Percentiles rank a stretch among this genome's conserved stretches.
phyloP scores from a whole-genome alignment of 306 rosid species.

The Prunus salicina region DNA sequence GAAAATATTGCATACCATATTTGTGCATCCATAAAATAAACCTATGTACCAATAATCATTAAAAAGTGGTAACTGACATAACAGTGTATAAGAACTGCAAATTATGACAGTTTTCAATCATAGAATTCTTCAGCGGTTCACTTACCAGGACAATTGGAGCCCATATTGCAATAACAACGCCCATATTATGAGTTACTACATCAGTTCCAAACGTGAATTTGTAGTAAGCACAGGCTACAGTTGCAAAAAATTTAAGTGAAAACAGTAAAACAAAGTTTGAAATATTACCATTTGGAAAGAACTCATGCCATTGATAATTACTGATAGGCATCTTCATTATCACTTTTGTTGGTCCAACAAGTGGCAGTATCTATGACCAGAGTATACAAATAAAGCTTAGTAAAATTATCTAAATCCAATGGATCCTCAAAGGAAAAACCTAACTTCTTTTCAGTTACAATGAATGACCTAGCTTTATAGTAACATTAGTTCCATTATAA shows the following conservation, averaged over 20 bases:
- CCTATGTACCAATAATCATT: conserved; percentile 51
- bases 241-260: conserved; percentile 14
- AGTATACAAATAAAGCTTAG: conserved; percentile 20
- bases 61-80: conserved; percentile 8
- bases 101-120: conserved; percentile 10
- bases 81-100: conserved; percentile 19
- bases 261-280: conserved; percentile 11
- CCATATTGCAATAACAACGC: conserved; percentile 78
- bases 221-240: conserved; percentile 19
- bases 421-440: not conserved
- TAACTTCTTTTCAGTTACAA: no score
- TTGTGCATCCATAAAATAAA: conserved; percentile 96
- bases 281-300: conserved; percentile 81
- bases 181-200: conserved; percentile 62
- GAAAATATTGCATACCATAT: conserved; percentile 98
- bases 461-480: not conserved
- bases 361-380: conserved; percentile 67
- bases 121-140: conserved; percentile 10
- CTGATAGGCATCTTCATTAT: conserved; percentile 66
- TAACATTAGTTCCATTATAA: not conserved
- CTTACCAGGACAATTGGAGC: conserved; percentile 94
- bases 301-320: conserved; percentile 92
- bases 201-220: conserved; percentile 28
- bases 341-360: conserved; percentile 77
- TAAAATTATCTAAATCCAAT: not conserved